A percentile compares a stretch with the other conserved stretches of the same genome.
These are phyloP conservation scores for Neotropicomus parvogracilis DNA, from an alignment of 1,284 basidiomycete species.

Conservation along the genomic window DNA sequence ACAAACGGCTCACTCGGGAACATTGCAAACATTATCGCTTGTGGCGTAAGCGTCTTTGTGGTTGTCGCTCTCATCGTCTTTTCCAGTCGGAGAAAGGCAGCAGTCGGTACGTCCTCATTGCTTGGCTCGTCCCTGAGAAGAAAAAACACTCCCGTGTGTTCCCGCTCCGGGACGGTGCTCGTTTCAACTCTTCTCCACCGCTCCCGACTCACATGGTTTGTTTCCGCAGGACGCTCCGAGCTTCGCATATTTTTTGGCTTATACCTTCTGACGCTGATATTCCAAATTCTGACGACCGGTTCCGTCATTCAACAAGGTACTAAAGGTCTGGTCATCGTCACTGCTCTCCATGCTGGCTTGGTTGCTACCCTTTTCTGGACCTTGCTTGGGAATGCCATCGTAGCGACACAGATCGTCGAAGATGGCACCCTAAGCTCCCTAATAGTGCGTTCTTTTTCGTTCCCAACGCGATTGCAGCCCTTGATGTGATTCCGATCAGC, in stretches of 20 bases:
- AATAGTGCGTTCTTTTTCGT: constrained; percentile 46
- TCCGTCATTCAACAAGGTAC: constrained; percentile 74
- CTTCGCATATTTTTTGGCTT: constrained; percentile 59
- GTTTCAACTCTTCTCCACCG: not conserved
- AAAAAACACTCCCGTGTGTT: not conserved
- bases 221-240: constrained; percentile 59
- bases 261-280: constrained; percentile 68
- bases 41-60: constrained; percentile 56
- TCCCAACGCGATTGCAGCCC: not conserved
- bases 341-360: constrained; percentile 69
- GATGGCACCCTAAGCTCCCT: constrained; percentile 75
- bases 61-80: constrained; percentile 46
- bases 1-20: constrained; percentile 58
- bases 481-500: constrained; percentile 39
- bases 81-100: constrained; percentile 47
- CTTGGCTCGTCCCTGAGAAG: not conserved
- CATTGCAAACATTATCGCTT: constrained; percentile 70
- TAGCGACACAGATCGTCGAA: constrained; percentile 80
- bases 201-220: constrained; percentile 11
- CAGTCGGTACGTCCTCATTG: constrained; percentile 28
- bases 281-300: constrained; percentile 78
- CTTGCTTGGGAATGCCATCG: constrained; percentile 72
- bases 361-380: constrained; percentile 75
- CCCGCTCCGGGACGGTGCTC: not conserved
- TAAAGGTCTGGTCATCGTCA: constrained; percentile 62